phyloP scores from a whole-genome alignment of 2,329 filamentous ascomycete species.

The Exophiala sideris region DNA sequence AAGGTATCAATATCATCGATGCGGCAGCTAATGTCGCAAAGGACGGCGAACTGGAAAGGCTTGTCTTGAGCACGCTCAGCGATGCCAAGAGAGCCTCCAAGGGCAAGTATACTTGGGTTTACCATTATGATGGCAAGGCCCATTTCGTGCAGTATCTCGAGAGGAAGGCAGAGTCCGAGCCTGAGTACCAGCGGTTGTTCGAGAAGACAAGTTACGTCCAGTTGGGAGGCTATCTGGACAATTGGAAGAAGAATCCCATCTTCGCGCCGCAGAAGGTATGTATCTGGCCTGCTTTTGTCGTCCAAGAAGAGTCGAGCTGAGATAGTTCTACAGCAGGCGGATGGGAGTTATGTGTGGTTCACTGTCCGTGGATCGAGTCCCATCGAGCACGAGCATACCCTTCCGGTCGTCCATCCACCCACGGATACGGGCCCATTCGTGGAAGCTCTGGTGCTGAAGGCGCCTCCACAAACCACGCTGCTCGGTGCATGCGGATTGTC shows the following conservation, averaged over 20 bases:
- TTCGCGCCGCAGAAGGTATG: constrained; percentile 4
- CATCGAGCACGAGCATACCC: constrained; percentile 1
- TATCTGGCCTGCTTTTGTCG: background rate
- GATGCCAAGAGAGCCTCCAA: constrained; percentile 37
- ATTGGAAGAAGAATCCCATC: constrained; percentile 23
- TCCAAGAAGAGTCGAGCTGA: background rate
- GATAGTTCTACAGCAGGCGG: background rate
- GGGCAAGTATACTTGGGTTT: constrained; percentile 42
- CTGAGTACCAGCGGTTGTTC: constrained; percentile 28
- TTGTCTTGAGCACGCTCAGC: constrained; percentile 40
- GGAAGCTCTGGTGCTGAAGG: constrained; percentile 25
- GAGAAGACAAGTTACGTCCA: constrained; percentile 34
- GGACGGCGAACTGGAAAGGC: constrained; percentile 35
- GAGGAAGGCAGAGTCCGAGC: background rate
- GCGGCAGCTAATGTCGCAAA: constrained; percentile 30
- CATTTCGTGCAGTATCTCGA: constrained; percentile 33
- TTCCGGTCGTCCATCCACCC: constrained; percentile 29
- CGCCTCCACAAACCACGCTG: constrained; percentile 20
- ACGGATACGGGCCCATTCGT: constrained; percentile 34
- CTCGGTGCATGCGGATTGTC: constrained; percentile 19
- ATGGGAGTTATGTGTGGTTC: constrained; percentile 1
- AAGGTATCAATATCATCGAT: constrained; percentile 38
- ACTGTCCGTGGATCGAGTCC: background rate
- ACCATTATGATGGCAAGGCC: constrained; percentile 45
- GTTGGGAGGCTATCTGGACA: constrained; percentile 36